A percentile compares a stretch with the other conserved stretches of the same genome.
These are phyloP conservation scores for Asterophora parasitica DNA, from an alignment of 768 basidiomycete genomes.

Conservation along the genomic window DNA sequence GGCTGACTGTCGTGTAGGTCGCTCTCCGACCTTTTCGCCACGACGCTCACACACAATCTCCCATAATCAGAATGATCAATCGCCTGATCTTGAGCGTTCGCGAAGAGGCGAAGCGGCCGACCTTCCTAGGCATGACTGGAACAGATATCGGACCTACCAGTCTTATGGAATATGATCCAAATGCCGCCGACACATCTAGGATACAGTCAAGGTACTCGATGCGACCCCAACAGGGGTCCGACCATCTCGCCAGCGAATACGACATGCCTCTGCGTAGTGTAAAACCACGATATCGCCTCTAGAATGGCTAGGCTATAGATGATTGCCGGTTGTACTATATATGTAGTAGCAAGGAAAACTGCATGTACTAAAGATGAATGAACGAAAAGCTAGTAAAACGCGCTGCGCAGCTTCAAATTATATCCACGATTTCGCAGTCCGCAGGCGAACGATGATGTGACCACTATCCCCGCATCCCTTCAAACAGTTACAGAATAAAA, in stretches of 20 bases:
- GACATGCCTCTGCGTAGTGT: slow-evolving; percentile 1
- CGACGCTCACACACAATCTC: neutral
- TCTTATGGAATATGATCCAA: neutral
- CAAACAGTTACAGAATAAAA: no score
- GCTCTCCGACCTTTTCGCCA: no score
- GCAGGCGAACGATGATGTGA: no score
- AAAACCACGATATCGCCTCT: neutral
- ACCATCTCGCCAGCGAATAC: neutral
- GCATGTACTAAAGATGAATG: no score
- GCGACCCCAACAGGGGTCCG: neutral
- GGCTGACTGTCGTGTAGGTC: slow-evolving; percentile 4
- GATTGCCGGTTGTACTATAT: no score
- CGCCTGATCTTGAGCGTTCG: slow-evolving; percentile 13
- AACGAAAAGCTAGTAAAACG: no score
- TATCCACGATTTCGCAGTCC: no score
- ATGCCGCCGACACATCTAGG: neutral
- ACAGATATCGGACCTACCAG: neutral
- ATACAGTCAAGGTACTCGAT: neutral
- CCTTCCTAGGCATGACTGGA: neutral
- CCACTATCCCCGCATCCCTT: no score
- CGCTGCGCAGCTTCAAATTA: no score
- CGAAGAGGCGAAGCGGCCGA: slow-evolving; percentile 5
- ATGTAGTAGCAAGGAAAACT: no score
- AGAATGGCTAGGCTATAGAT: no score
- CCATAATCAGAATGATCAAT: slow-evolving; percentile 9